Base-by-base conservation (phyloP, 2,329 filamentous ascomycete genomes). In the Ascochyta pisi region DNA sequence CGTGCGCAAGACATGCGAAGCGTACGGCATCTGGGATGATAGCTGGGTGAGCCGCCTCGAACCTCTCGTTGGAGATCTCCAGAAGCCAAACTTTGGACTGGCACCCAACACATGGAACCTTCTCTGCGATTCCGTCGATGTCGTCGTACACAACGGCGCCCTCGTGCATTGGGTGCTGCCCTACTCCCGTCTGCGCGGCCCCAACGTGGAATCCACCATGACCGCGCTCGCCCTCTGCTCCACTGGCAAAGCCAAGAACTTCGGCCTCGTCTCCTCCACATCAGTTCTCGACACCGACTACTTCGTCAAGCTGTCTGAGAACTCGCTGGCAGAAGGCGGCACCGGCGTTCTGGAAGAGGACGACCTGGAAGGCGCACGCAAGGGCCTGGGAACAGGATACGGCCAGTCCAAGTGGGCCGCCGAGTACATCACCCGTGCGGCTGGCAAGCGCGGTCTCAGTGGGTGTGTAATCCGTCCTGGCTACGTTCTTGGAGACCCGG, bases 331-430 rank as follows among this genome's bases (percentile, higher is more conserved):
- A 10, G 83, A 83, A 29, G 89, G 89, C 9, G 86, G 85, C 7
- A 81, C 80, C 19, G 85, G 86, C 12, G 83, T 96, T 15, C 80
- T 83, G 19, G 94, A 97, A 74, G 82, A 82, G 0, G 93, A 97
- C 71, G 87, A 94, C 62, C 82, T 97, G 59, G 80, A 85, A 63
- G 91, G 92, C 49, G 93, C 90, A 68, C 83, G 86, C 35, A 86
- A 81, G 48, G 91, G 91, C 29, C 85, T 97, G 1, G 87, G 86
- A 35, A 96, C 91, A 1, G 93, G 94, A 5, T 97, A 97, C 68
- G 93, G 94, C 3, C 93, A 97, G 75, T 87, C 86, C 62, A 97
- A 98, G 78, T 97, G 92, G 92, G 90, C 85, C 6, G 83, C 84
- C 3, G 86, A 89, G 70, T 85, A 84, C 63, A 82, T 97, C 43